Base-by-base conservation (phyloP, 1,139 yeast genomes). In the Blastobotrys elegans region DNA sequence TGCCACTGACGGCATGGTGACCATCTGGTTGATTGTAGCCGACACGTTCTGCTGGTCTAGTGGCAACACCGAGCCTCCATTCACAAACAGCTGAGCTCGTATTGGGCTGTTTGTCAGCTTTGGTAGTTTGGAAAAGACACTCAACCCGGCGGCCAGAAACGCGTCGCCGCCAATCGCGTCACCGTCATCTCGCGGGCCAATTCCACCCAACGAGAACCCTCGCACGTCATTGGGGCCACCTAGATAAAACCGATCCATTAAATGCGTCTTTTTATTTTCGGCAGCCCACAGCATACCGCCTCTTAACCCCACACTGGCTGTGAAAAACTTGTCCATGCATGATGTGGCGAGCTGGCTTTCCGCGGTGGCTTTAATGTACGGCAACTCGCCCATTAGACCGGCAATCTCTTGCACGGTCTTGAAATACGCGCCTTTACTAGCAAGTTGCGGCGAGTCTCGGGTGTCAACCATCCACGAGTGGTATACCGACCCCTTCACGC, bases 201-300 rank as follows among this genome's bases (percentile, higher is more conserved):
- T 64, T 0, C 96, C 95, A 64, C 87, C 84, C 57, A 82, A 68
- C 33, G 74, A 71, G 62, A 86, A 87, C 0, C 92, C 86, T 43
- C 95, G 73, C 1, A 88, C 80, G 57, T 85, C 95, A 56, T 85
- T 84, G 1, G 96, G 85, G 0, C 96, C 95, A 56, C 94, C 85
- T n/a, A 84, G 69, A 56, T 77, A 80, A 52, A 80, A 73, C 40
- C 76, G 66, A 54, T 77, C 82, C 63, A 72, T 67, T 20, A 70
- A 45, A 45, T 62, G 62, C 1, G 67, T 39, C 31, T 14, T 13
- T 14, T 41, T 38, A 33, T 43, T 32, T 1, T 47, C 39, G 11
- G 52, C 49, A 27, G 53, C 47, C 56, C 60, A 61, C 17, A 63
- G 48, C 17, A 60, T 21, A 1, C 67, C 67, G 16, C 62, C 56